Percentiles rank a stretch among this genome's conserved stretches.
phyloP scores from a whole-genome alignment of 2,329 filamentous ascomycete genomes.

The Botrytis deweyae region DNA sequence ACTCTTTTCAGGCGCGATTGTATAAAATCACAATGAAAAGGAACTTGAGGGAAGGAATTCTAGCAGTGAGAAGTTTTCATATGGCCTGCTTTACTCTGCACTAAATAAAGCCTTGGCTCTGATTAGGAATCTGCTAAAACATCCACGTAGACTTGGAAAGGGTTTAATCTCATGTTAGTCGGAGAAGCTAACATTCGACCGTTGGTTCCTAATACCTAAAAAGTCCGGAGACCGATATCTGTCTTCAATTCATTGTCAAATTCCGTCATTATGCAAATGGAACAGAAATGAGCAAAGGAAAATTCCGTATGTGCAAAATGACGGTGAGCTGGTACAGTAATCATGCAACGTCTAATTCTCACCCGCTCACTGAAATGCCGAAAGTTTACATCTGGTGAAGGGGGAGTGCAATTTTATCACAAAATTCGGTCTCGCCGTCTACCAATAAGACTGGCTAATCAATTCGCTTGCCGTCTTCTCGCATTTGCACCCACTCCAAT shows the following conservation, averaged over 20 bases:
- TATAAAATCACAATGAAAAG: background rate
- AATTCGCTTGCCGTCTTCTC: constrained; percentile 9
- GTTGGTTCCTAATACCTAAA: background rate
- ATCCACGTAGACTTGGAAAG: background rate
- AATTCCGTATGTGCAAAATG: background rate
- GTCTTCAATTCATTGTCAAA: background rate
- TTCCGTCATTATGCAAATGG: background rate
- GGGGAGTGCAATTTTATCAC: constrained; percentile 4
- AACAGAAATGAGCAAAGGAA: background rate
- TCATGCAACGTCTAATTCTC: background rate
- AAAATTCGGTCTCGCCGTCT: constrained; percentile 12
- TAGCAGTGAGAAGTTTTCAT: background rate
- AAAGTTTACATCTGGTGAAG: constrained; percentile 8
- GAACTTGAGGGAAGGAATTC: too few relatives aligned
- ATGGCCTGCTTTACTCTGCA: background rate
- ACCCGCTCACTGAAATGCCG: background rate
- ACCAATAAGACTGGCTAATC: background rate
- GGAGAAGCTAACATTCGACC: background rate
- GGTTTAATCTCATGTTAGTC: background rate
- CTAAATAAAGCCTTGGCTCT: background rate
- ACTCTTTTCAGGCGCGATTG: background rate
- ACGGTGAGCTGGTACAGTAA: constrained; percentile 13
- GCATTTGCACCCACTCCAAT: constrained; percentile 12
- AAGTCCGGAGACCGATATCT: background rate
- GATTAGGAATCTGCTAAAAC: background rate